Conservation (phyloP, 495 filamentous ascomycete genomes). For the Bryoglossum gracile region DNA sequence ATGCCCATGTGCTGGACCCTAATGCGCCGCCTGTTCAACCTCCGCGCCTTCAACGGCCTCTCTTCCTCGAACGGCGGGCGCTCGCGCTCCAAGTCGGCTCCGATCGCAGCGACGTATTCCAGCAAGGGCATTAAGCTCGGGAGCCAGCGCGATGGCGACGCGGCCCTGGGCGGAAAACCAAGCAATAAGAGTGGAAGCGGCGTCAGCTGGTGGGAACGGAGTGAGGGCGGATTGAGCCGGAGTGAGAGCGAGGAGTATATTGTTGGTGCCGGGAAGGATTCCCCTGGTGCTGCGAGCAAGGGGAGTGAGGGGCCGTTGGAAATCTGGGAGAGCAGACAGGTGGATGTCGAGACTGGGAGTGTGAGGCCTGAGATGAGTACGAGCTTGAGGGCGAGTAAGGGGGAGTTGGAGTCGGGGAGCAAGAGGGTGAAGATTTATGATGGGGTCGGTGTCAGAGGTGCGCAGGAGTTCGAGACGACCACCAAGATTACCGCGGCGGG, state of each 20-base stretch:
- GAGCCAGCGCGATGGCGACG: background rate
- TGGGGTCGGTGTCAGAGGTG: background rate
- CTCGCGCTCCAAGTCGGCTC: slow-evolving; percentile 1
- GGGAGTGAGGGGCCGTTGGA: slow-evolving; percentile 9
- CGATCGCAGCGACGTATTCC: slow-evolving; percentile 6
- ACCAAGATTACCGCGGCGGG: background rate
- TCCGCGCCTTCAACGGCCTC: slow-evolving; percentile 35
- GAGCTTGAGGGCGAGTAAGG: background rate
- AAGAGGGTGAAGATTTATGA: slow-evolving; percentile 4
- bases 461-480: background rate
- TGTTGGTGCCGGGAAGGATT: background rate
- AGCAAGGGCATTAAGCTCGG: background rate
- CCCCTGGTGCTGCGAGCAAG: no score
- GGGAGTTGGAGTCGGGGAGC: background rate
- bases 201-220: slow-evolving; percentile 18
- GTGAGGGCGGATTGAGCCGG: background rate
- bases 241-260: slow-evolving; percentile 22
- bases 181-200: background rate
- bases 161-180: background rate
- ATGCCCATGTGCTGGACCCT: slow-evolving; percentile 56
- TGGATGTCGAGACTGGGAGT: slow-evolving; percentile 18
- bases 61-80: background rate
- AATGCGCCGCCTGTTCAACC: slow-evolving; percentile 44
- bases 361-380: background rate
- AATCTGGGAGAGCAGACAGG: slow-evolving; percentile 18